Evolutionary conservation across 805 yeast species (phyloP), one percentile per base, ranked within the genome.

Genomic region (Tetrapisispora phaffii): DNA sequence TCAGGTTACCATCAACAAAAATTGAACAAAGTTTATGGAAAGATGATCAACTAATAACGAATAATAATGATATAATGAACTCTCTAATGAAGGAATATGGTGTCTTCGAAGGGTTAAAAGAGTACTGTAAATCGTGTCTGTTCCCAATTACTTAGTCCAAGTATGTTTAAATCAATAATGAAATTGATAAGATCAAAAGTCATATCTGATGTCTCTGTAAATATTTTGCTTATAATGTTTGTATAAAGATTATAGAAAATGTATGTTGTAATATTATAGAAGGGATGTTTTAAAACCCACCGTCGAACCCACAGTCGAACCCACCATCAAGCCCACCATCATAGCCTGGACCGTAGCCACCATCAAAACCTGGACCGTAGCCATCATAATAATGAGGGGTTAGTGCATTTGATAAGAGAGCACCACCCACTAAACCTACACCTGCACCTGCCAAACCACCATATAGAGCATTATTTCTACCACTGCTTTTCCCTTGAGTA

Each of bases 371-470:
- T 32, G 64, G 63, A 28, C 59, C 69, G 37, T 53, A 49, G 31
- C 53, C 46, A 50, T 60, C 67, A 52, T 57, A 3, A 17, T 26
- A 24, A 38, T 38, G 41, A 12, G 32, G 33, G 13, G 22, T 45
- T 47, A 26, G 44, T 47, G 74, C 73, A 32, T 70, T 66, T 8
- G 73, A 74, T 37, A 79, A 54, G 51, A 78, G 53, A 63, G 74
- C 63, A 38, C 85, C 85, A 46, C 85, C 85, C 8, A 79, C 55
- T 44, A 80, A 59, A 62, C 86, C 87, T 16, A 79, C 73, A 44
- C 80, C 81, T 2, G 71, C 75, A 40, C 76, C 79, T 9, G 45
- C 45, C 31, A 42, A 42, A 8, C 41, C 74, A 47, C 56, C 58
- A 15, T 69, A 66, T 48, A 69, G 62, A 39, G 62, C 65, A 32